Evolutionary conservation across 192 early-diverging fungal species (phyloP).

Genomic region (Coemansia sp.): DNA sequence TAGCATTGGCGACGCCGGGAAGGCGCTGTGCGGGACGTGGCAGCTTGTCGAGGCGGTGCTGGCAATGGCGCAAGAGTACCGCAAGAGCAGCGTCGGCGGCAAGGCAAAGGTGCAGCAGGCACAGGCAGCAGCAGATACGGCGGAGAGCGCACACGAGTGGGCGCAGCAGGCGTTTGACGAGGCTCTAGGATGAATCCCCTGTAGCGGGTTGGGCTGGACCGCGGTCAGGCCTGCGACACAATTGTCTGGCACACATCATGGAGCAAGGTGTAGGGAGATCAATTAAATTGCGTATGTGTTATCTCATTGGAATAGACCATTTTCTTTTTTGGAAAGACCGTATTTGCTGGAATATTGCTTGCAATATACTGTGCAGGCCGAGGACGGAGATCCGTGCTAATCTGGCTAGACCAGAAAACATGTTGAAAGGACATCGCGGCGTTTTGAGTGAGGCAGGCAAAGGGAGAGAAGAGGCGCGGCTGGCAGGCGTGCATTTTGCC

Average conservation of each 20-base stretch:
- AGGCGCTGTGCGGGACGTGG: constrained; percentile 24
- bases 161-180: constrained; percentile 22
- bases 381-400: background rate
- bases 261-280: background rate
- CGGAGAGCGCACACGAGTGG: constrained; percentile 29
- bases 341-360: background rate
- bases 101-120: constrained; percentile 1
- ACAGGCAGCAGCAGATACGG: background rate
- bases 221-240: background rate
- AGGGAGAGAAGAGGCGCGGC: background rate
- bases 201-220: background rate
- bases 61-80: constrained; percentile 22
- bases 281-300: too few relatives aligned
- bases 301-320: too few relatives aligned
- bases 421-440: background rate
- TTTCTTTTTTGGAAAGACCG: constrained; percentile 1
- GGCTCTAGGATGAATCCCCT: background rate
- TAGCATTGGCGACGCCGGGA: constrained; percentile 22
- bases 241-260: background rate
- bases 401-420: background rate
- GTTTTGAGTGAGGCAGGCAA: too few relatives aligned
- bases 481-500: background rate
- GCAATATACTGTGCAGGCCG: background rate
- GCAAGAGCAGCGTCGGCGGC: constrained; percentile 9
- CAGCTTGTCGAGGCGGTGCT: constrained; percentile 30